Conservation (phyloP, 768 basidiomycete genomes). For the Multifurca ochricompacta region DNA sequence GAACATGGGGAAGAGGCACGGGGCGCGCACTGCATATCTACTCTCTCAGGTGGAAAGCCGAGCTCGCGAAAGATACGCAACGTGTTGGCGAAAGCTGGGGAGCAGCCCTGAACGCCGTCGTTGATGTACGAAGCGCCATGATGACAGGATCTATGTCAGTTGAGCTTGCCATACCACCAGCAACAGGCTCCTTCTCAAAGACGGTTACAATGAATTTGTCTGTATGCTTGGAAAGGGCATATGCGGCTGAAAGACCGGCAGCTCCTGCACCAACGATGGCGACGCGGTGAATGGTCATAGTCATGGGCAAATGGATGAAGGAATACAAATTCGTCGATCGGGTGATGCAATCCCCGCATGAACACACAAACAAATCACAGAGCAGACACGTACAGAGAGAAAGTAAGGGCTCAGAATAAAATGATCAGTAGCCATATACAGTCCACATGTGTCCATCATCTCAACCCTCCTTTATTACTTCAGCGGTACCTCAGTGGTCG, state of each 20-base stretch:
- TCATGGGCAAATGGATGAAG: neutral
- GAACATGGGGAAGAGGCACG: neutral
- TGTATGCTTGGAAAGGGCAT: slow-evolving; percentile 29
- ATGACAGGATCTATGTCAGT: slow-evolving; percentile 27
- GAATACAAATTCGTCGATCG: slow-evolving; percentile 15
- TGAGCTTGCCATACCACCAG: slow-evolving; percentile 32
- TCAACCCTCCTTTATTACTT: slow-evolving; percentile 9
- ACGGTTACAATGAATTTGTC: slow-evolving; percentile 29
- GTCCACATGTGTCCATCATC: slow-evolving; percentile 7
- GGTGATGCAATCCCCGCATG: slow-evolving; percentile 1
- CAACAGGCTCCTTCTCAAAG: slow-evolving; percentile 26
- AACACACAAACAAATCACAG: slow-evolving; percentile 8
- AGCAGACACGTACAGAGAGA: slow-evolving; percentile 11
- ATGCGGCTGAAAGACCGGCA: slow-evolving; percentile 30
- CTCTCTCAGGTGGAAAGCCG: slow-evolving; percentile 29
- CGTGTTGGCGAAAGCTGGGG: slow-evolving; percentile 31
- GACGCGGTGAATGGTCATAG: neutral
- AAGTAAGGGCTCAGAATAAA: slow-evolving; percentile 10
- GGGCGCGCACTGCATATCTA: slow-evolving; percentile 28
- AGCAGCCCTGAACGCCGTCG: slow-evolving; percentile 32
- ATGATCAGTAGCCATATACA: slow-evolving; percentile 7
- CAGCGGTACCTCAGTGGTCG: slow-evolving; percentile 67
- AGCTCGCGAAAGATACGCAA: slow-evolving; percentile 30
- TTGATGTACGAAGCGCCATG: slow-evolving; percentile 32
- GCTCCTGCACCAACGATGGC: slow-evolving; percentile 15